phyloP scores from a whole-genome alignment of 2,329 filamentous ascomycete genomes.

The Lomentospora prolificans region DNA sequence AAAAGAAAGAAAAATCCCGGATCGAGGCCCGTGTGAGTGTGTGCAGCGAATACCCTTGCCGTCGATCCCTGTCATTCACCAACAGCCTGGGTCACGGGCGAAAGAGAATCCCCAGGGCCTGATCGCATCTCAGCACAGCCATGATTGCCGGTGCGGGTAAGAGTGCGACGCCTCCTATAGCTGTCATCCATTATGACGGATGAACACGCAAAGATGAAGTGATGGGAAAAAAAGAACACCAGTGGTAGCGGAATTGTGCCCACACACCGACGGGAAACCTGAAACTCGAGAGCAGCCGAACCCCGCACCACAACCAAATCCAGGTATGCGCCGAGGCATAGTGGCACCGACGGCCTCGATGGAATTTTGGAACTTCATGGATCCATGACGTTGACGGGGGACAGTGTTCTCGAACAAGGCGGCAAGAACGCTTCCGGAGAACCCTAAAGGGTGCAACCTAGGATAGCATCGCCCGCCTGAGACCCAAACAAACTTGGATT shows the following conservation, averaged over 20 bases:
- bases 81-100: background rate
- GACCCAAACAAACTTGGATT: background rate
- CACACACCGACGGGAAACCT: background rate
- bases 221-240: background rate
- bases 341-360: background rate
- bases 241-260: background rate
- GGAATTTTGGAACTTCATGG: background rate
- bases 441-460: background rate
- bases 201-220: background rate
- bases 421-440: background rate
- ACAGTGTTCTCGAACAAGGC: too few species aligned
- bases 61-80: background rate
- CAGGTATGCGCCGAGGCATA: background rate
- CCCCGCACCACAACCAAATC: background rate
- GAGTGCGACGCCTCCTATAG: background rate
- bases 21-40: background rate
- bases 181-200: background rate
- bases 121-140: background rate
- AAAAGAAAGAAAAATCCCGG: background rate
- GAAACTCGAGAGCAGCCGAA: conserved; percentile 1
- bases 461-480: background rate
- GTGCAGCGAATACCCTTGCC: background rate
- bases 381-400: background rate
- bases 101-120: background rate
- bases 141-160: background rate